Base-by-base conservation (phyloP, 805 yeast genomes). In the Suhomyces kilbournensis region DNA sequence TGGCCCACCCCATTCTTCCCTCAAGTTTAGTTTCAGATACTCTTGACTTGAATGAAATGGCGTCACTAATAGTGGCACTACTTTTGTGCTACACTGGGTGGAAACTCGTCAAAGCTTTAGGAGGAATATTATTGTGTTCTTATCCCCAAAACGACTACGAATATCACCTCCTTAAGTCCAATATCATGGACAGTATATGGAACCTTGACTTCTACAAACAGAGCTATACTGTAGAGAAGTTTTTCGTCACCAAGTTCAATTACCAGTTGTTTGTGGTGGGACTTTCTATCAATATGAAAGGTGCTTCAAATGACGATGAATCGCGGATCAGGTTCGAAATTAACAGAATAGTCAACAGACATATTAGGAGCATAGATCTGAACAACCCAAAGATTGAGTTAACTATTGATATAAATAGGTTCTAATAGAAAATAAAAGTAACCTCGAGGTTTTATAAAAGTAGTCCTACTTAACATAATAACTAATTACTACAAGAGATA, bases 261-360 rank as follows among this genome's bases (percentile, higher is more conserved):
- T 81, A 83, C 62, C 78, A 77, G 53, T 68, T 85, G 3, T 82
- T 77, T 58, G 75, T 88, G 22, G 80, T 85, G 2, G 77, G 89
- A 3, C 55, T 85, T 15, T 77, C 72, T 51, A 57, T 88, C 3
- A 67, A 65, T 19, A 83, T 88, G 86, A 67, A 71, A 46, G 92
- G 92, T n/a, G 88, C 85, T 1, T 80, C 87, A 3, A 82, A 81
- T 55, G 89, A 86, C 51, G 91, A 86, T 45, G 93, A 87, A 63
- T 66, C 82, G 1, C 68, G 74, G 30, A 61, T 88, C 32, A 65
- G 87, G 43, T 77, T 75, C 53, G 83, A 83, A 53, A 68, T 79
- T 2, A 66, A 69, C 42, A 70, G 78, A 32, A 66, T 81, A 7
- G 68, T 83, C 3, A 63, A 69, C 42, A 68, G 65, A 14, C 62